Base-by-base conservation (phyloP, 2,329 filamentous ascomycete genomes). In the Talaromyces sp. region DNA sequence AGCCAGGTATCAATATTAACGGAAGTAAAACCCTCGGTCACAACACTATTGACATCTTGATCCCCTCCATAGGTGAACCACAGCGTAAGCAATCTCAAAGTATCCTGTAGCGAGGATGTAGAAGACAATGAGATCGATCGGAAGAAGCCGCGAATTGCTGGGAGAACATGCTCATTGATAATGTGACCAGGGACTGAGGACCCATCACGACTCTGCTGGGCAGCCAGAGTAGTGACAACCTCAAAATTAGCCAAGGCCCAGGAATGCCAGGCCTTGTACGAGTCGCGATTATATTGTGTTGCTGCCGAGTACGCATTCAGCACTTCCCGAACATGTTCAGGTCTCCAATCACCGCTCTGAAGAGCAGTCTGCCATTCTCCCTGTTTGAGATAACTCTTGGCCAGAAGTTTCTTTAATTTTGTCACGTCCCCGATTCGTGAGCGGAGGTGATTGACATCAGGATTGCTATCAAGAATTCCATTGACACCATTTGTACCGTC, bases 211-310 rank as follows among this genome's bases (percentile, higher is more conserved):
- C 88, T 88, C 15, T 81, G 81, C 58, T 85, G 82, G 21, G 87
- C 81, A 8, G 87, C 84, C 58, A 94, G 78, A 0, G 88, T 85
- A 65, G 94, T 96, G 37, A 97, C 92, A 58, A 99, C 94, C 75
- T 99, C 93, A 67, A 99, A 99, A 73, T 99, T 99, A 56, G 94
- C 93, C 62, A 99, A 76, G 10, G 94, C 95, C 93, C 94, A 99
- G 0, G 94, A 89, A 74, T 99, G 94, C 94, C 94, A 99, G 7
- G 95, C 94, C 76, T 99, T 99, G 78, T 99, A 99, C 85, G 93
- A 99, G 61, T 88, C 86, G 35, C 91, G 88, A 70, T 99, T 96
- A 75, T 95, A 97, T 60, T 90, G 87, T 1, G 94, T 99, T 1
- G 95, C 95, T 60, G 92, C 88, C 17, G 87, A 86, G 73, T 97